Evolutionary conservation across 108 stramenopile species (phyloP), one percentile per base, ranked within the genome.

Genomic region (Nitzschia sp.): DNA sequence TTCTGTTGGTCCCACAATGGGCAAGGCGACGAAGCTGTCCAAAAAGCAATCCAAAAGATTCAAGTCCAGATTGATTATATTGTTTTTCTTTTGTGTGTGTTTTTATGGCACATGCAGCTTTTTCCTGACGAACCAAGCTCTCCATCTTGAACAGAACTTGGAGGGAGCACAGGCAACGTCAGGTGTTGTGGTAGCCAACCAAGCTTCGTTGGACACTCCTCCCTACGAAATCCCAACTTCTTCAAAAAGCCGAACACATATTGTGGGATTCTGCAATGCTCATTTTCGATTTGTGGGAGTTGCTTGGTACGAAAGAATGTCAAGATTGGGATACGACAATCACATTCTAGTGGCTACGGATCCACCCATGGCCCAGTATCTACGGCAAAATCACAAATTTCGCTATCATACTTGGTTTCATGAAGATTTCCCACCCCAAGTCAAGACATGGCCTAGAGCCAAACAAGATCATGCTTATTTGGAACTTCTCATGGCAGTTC

Each of bases 241-340:
- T n/a, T 44, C 22, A 2, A 62, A 24, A 11, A 44, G 66, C 10
- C 39, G 57, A 7, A 67, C 65, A 39, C 72, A 73, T 70, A 80
- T 83, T 41, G 57, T 80, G 2, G 82, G 64, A 11, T 83, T 83
- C 52, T 70, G 67, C n/a, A 77, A 73, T 51, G n/a, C 7, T 41
- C 41, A 60, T 12, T 83, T 73, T 53, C 41, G 71, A 14, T 41
- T 51, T 22, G 67, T 80, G 24, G 82, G 78, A 6, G 41, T 70
- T 17, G 25, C 52, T 37, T 83, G 79, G 79, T 83, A 73, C 59
- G 42, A 70, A 2, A 55, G 82, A 37, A 52, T 83, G 73, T 25
- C 71, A 11, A 10, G 25, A 11, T 52, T 83, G 41, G 79, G 70
- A 34, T 80, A 71, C 46, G 46, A 25, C 10, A 54, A 44, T 21